These are phyloP conservation scores for Calonectria leucothoes DNA, from an alignment of 2,329 filamentous ascomycete genomes.

Conservation along the genomic window DNA sequence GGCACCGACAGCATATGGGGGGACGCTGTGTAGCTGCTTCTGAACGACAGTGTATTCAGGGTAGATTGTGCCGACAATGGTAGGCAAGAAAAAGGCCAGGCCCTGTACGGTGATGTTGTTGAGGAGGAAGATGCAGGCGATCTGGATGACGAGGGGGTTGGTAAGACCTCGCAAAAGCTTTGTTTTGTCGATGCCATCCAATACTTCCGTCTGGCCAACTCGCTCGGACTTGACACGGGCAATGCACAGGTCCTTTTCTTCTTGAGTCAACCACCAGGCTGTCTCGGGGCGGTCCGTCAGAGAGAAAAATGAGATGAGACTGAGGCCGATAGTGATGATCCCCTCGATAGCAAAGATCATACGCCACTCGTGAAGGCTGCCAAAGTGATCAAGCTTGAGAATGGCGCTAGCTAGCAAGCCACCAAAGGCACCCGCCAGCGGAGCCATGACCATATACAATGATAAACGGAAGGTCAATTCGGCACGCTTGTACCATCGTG, in stretches of 20 bases:
- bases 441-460: slow-evolving; percentile 74
- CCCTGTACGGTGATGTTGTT: slow-evolving; percentile 77
- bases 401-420: slow-evolving; percentile 73
- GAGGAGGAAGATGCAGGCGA: slow-evolving; percentile 69
- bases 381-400: slow-evolving; percentile 67
- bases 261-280: slow-evolving; percentile 71
- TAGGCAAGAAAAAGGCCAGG: slow-evolving; percentile 73
- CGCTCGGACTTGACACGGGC: slow-evolving; percentile 71
- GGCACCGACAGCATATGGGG: slow-evolving; percentile 71
- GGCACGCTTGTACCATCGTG: slow-evolving; percentile 71
- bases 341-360: slow-evolving; percentile 81
- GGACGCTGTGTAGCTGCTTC: slow-evolving; percentile 74
- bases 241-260: slow-evolving; percentile 73
- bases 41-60: slow-evolving; percentile 65
- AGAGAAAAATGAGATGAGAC: slow-evolving; percentile 69
- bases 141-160: slow-evolving; percentile 67
- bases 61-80: slow-evolving; percentile 74
- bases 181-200: slow-evolving; percentile 69
- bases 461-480: slow-evolving; percentile 73
- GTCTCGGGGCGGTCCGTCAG: slow-evolving; percentile 75
- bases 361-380: slow-evolving; percentile 68
- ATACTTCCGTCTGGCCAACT: slow-evolving; percentile 67
- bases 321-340: slow-evolving; percentile 65
- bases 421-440: slow-evolving; percentile 74
- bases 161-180: slow-evolving; percentile 71